Base-by-base conservation (phyloP, 805 yeast genomes). In the Yarrowia keelungensis region DNA sequence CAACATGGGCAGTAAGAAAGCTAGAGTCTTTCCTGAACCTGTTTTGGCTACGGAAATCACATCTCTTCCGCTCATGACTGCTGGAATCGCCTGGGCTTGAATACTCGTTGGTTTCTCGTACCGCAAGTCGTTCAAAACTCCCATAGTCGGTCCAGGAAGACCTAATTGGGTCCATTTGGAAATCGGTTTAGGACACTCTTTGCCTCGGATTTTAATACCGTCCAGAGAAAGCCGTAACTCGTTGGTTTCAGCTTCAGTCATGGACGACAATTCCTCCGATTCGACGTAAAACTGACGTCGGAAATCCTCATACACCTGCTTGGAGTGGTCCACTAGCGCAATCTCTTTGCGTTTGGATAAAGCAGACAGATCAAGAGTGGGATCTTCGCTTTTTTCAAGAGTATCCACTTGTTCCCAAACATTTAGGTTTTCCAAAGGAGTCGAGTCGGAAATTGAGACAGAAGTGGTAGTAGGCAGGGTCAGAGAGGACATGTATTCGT, bases 1-100 rank as follows among this genome's bases (percentile, higher is more conserved):
- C 66, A 94, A 81, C 79, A 95, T 78, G 0, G 99, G 98, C 8
- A 95, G 76, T 9, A 92, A 80, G 78, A 91, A 95, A 0, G 97
- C 90, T 73, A 94, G 82, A 0, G 99, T 95, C 76, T 95, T 95
- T 3, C 99, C 99, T 0, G 97, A 91, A 0, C 99, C 99, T 0
- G 99, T 95, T 72, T 92, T 92, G 0, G 99, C 98, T 22, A 95
- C 89, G 7, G 97, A 98, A 58, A 95, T 89, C 8, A 94, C 86
- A 79, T 95, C 98, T 59, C 89, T 79, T 0, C 98, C 98, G 1
- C 88, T 82, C 96, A 94, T 90, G 22, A 92, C 86, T 0, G 92
- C 89, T 0, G 99, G 98, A 26, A 93, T 82, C 0, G 97, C 92
- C 74, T 92, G 97, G 0, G 92, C 83, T 77, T 95, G 99, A 68